These are phyloP conservation scores for Biscogniauxia marginata DNA, from an alignment of 2,329 filamentous ascomycete species.

Conservation along the genomic window DNA sequence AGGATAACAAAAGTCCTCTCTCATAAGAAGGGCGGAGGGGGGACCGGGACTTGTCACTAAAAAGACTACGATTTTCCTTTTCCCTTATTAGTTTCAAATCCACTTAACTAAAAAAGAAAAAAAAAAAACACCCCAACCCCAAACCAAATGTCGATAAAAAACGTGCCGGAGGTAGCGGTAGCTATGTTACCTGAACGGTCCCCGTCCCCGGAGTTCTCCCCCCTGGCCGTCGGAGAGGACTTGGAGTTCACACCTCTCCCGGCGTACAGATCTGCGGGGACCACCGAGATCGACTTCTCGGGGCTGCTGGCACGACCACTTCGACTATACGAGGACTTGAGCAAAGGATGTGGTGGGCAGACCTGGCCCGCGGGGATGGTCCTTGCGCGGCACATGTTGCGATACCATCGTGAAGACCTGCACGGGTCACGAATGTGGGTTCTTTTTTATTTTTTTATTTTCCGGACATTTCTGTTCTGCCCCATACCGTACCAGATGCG, in stretches of 20 bases:
- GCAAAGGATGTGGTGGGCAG: constrained; percentile 86
- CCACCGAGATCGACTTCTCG: constrained; percentile 62
- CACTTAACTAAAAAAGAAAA: background rate
- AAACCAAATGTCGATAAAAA: background rate
- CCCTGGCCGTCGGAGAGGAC: constrained; percentile 52
- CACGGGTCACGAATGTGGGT: constrained; percentile 71
- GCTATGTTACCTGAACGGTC: constrained; percentile 21
- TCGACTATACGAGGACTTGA: constrained; percentile 79
- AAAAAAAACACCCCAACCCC: background rate
- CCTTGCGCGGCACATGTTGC: constrained; percentile 80
- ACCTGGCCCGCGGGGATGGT: constrained; percentile 94
- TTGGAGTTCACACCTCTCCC: constrained; percentile 54
- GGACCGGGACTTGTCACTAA: background rate
- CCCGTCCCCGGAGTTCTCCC: constrained; percentile 50
- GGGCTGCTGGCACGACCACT: constrained; percentile 70
- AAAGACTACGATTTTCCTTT: background rate
- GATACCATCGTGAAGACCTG: constrained; percentile 65
- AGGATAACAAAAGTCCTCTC: background rate
- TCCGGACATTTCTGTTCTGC: background rate
- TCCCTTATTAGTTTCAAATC: background rate
- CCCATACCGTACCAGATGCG: background rate
- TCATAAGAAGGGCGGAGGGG: background rate
- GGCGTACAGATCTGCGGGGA: constrained; percentile 53
- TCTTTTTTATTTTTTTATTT: constrained; percentile 5
- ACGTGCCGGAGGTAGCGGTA: background rate